Evolutionary conservation across 139 green algal species (phyloP), one percentile per base, ranked within the genome.

Genomic region (Chloropicon primus): DNA sequence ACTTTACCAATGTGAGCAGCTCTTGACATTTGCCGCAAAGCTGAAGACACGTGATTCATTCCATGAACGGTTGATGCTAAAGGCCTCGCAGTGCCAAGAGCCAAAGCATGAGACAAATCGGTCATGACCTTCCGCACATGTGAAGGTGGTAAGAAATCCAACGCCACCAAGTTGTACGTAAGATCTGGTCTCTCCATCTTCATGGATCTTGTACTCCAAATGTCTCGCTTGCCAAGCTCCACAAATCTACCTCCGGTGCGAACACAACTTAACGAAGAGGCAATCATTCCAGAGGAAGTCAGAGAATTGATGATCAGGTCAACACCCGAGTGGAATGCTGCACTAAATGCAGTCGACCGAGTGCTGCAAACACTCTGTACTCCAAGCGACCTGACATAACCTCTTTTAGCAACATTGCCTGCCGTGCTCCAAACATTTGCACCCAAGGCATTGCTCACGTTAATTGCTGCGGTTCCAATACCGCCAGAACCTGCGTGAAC

Each of bases 211-310:
- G 71, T 26, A 21, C 71, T 74, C 23, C 23, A 74, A 27, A 74
- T 74, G 53, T 79, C 76, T 2, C 27, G 85, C 80, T 21, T 62
- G 28, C 53, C 25, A n/a, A 28, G 22, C 53, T 62, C 62, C 27
- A 74, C n/a, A 72, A 23, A 23, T 2, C 27, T 23, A n/a, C 41
- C 41, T n/a, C 41, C 41, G 17, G 41, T 62, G 41, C 41, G 41
- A 17, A 62, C 17, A 62, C 41, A 62, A 62, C 41, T 62, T 17
- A 62, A 62, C 17, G 41, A 62, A 62, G 41, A 62, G 10, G 86
- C 84, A 72, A 97, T 90, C 88, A 97, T 93, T 77, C 91, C 92
- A 2, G 89, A 85, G 22, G 85, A 90, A 23, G 92, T 97, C 74
- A 97, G 84, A 22, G 85, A 90, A 85, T 97, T 97, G n/a, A 97